These are phyloP conservation scores for Psilocybe subaeruginosa DNA, from an alignment of 768 basidiomycete species.

Conservation along the genomic window DNA sequence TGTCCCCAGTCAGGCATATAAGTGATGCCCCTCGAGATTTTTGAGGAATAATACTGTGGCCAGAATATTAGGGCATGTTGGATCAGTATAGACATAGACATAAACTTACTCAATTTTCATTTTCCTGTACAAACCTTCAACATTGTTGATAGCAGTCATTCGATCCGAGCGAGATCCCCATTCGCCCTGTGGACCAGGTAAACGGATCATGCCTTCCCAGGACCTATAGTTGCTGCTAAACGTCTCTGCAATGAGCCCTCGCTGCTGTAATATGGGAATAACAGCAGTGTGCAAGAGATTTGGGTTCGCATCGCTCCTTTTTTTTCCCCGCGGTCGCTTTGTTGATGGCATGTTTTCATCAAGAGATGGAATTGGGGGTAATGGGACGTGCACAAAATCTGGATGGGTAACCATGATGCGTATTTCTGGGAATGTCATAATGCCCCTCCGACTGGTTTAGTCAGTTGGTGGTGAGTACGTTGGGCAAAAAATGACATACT, in stretches of 20 bases:
- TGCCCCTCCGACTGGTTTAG: constrained; percentile 49
- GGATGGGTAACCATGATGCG: constrained; percentile 50
- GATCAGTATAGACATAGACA: neutral
- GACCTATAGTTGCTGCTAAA: constrained; percentile 31
- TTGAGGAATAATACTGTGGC: constrained; percentile 44
- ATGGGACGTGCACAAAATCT: constrained; percentile 43
- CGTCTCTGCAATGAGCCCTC: constrained; percentile 47
- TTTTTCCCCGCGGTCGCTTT: constrained; percentile 11
- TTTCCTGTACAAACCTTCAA: constrained; percentile 40
- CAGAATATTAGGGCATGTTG: constrained; percentile 4
- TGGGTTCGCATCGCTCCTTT: constrained; percentile 10
- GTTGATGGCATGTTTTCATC: constrained; percentile 5
- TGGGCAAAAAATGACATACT: constrained; percentile 42
- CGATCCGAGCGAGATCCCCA: constrained; percentile 26
- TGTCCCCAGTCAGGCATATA: constrained; percentile 60
- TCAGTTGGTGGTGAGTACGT: neutral
- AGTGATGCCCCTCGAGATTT: constrained; percentile 56
- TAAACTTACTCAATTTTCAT: constrained; percentile 40
- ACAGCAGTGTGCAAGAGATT: constrained; percentile 35
- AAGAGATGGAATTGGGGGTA: constrained; percentile 31
- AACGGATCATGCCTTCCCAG: constrained; percentile 57
- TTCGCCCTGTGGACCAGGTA: constrained; percentile 37
- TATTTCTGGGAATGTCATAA: constrained; percentile 35
- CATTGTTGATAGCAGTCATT: constrained; percentile 25
- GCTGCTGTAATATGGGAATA: constrained; percentile 42